Percentiles rank a stretch among this genome's conserved stretches.
Conservation (phyloP, 1,284 basidiomycete species). For the Meripilus lineatus region DNA sequence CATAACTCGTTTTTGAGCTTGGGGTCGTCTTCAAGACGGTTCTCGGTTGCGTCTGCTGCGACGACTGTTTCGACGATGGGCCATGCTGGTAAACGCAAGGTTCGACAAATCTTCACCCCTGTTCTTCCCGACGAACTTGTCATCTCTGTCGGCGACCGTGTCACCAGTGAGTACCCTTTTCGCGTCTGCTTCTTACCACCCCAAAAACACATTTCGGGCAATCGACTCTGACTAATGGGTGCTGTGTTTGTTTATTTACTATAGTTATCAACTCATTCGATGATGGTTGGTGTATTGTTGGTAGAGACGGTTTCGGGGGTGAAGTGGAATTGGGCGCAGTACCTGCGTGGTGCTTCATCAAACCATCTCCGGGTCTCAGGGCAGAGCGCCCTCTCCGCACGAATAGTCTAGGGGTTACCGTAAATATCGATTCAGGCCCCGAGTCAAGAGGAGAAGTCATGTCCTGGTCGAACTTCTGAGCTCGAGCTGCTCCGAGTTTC, state of each 20-base stretch:
- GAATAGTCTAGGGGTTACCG: slow-evolving; percentile 55
- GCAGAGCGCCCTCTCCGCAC: slow-evolving; percentile 60
- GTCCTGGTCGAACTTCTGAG: slow-evolving; percentile 66
- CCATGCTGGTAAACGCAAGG: slow-evolving; percentile 40
- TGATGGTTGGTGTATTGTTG: slow-evolving; percentile 74
- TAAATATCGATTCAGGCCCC: slow-evolving; percentile 41
- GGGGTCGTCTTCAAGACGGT: slow-evolving; percentile 20
- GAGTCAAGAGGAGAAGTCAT: slow-evolving; percentile 44
- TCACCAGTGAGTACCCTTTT: slow-evolving; percentile 46
- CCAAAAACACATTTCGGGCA: slow-evolving; percentile 2
- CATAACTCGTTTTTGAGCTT: slow-evolving; percentile 34
- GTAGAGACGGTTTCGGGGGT: slow-evolving; percentile 45
- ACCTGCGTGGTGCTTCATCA: slow-evolving; percentile 69
- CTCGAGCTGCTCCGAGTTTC: slow-evolving; percentile 1
- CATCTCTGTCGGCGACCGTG: slow-evolving; percentile 48
- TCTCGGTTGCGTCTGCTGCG: slow-evolving; percentile 24
- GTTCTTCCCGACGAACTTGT: slow-evolving; percentile 68
- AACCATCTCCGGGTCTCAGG: slow-evolving; percentile 50
- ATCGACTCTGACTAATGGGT: slow-evolving; percentile 4
- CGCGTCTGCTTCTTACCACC: neutral
- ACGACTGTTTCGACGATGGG: slow-evolving; percentile 26
- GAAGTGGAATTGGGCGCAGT: slow-evolving; percentile 61
- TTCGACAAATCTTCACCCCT: slow-evolving; percentile 59
- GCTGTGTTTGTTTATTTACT: too few relatives aligned
- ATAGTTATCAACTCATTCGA: slow-evolving; percentile 31